Percentiles rank a stretch among this genome's conserved stretches.
Evolutionary conservation across 2,329 filamentous ascomycete species (phyloP).

Genomic region (Fusarium newnesense): DNA sequence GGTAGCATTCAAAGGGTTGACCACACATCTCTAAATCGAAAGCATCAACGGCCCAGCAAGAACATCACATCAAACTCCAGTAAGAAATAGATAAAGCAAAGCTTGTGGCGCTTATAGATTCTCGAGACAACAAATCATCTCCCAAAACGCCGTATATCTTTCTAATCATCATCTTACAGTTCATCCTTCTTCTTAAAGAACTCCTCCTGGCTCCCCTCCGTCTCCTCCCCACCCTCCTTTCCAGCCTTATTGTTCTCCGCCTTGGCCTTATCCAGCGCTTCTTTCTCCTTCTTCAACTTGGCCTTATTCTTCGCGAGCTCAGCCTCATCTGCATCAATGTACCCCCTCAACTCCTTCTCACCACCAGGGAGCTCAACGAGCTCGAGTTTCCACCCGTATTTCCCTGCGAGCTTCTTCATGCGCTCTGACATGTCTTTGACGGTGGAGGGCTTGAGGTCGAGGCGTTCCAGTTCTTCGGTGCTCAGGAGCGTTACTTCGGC

Average conservation of each 20-base stretch:
- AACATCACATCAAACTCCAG: neutral
- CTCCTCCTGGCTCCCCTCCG: conserved; percentile 26
- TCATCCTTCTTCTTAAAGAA: conserved; percentile 32
- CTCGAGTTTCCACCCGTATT: conserved; percentile 83
- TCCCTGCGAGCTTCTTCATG: conserved; percentile 74
- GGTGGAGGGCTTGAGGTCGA: conserved; percentile 73
- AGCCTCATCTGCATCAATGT: conserved; percentile 69
- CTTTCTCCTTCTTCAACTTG: conserved; percentile 31
- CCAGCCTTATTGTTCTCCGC: conserved; percentile 47
- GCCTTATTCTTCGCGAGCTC: conserved; percentile 38
- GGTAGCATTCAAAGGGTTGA: neutral
- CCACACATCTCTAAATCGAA: neutral
- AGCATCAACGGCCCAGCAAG: neutral
- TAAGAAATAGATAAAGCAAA: neutral
- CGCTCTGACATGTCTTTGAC: conserved; percentile 76
- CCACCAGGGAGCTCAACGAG: conserved; percentile 74
- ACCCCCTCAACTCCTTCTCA: conserved; percentile 72
- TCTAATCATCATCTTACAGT: conserved; percentile 54
- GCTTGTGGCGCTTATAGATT: neutral
- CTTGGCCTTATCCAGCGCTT: conserved; percentile 4
- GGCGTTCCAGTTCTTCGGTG: conserved; percentile 73
- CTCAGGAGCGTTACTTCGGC: conserved; percentile 70
- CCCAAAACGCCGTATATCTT: conserved; percentile 26
- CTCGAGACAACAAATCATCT: neutral
- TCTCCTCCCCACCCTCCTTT: conserved; percentile 28